phyloP scores from a whole-genome alignment of 129 eudicot genomes.

The Tanacetum coccineum region DNA sequence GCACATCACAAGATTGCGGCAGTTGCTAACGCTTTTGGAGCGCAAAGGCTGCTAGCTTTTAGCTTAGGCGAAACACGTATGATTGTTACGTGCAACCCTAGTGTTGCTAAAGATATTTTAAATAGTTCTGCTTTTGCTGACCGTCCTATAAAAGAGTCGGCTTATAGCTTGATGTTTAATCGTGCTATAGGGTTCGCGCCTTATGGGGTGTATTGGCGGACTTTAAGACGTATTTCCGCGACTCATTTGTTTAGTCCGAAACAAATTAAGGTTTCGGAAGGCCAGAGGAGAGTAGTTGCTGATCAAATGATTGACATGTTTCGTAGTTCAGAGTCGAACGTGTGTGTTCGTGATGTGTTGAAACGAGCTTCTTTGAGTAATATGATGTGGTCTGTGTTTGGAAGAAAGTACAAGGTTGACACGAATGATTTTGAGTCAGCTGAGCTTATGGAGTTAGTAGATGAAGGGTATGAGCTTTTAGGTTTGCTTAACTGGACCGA shows the following conservation, averaged over 20 bases:
- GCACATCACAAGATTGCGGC: conserved; percentile 89
- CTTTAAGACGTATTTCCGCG: conserved; percentile 63
- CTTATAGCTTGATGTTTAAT: conserved; percentile 77
- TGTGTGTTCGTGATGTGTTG: conserved; percentile 59
- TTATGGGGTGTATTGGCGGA: conserved; percentile 81
- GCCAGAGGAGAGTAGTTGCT: conserved; percentile 43
- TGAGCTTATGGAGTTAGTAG: conserved; percentile 61
- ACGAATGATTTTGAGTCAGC: conserved; percentile 28
- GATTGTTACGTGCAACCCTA: conserved; percentile 68
- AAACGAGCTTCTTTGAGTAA: conserved; percentile 68
- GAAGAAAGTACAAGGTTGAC: conserved; percentile 40
- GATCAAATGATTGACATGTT: conserved; percentile 46
- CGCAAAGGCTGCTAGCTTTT: conserved; percentile 75
- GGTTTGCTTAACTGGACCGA: conserved; percentile 79
- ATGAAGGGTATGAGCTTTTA: conserved; percentile 81
- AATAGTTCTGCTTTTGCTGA: conserved; percentile 60
- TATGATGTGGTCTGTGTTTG: conserved; percentile 95
- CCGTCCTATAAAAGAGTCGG: conserved; percentile 84
- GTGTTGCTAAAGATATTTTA: conserved; percentile 70
- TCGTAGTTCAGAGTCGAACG: not conserved
- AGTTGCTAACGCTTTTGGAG: conserved; percentile 37
- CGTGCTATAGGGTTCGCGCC: conserved; percentile 94
- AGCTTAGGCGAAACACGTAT: conserved; percentile 77
- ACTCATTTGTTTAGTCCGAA: conserved; percentile 76
- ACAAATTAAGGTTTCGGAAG: conserved; percentile 54